Base-by-base conservation (phyloP, 2,329 filamentous ascomycete species). In the Calycina marina region DNA sequence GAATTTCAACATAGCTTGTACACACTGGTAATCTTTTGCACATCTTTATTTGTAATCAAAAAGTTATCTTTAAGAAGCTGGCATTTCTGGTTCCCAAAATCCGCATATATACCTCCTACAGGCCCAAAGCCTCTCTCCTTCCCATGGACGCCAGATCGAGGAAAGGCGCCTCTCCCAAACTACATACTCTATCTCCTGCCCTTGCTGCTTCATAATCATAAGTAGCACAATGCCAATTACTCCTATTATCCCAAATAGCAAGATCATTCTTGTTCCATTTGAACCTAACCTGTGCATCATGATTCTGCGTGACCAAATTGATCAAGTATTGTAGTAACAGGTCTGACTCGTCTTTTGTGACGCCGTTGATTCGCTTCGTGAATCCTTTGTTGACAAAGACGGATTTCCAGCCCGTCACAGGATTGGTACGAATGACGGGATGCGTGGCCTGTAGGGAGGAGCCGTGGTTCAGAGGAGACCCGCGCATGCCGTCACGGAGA, bases 161-260 rank as follows among this genome's bases (percentile, higher is more conserved):
- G 14, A 14, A 28, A 11, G 26, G 18, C 14, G 12, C 20, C 16
- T 25, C 14, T 15, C 13, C 14, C 13, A 34, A 28, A 13, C n/a
- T 14, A 16, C 12, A 14, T 3, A 28, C 26, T n/a, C 26, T 14
- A 14, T 14, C 14, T 14, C 26, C 26, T 5, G n/a, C 12, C 14
- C 26, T 5, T 5, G 5, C 14, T 6, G 12, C 26, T 16, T 28
- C 14, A 25, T 35, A 35, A 16, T 38, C 33, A 36, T 38, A 38
- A n/a, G 32, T 38, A 11, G 33, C 33, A 20, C 28, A 29, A 32
- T 36, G 28, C 24, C 25, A 38, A 28, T 28, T 38, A 17, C 32
- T 31, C 11, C 36, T 28, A 18, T 79, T 79, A 46, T 80, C 74
- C 75, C 75, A 80, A 40, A 79, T 73, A 2, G 71, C 67, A 4